These are phyloP conservation scores for Xylariaceae sp. DNA, from an alignment of 2,329 filamentous ascomycete species.

Conservation along the genomic window DNA sequence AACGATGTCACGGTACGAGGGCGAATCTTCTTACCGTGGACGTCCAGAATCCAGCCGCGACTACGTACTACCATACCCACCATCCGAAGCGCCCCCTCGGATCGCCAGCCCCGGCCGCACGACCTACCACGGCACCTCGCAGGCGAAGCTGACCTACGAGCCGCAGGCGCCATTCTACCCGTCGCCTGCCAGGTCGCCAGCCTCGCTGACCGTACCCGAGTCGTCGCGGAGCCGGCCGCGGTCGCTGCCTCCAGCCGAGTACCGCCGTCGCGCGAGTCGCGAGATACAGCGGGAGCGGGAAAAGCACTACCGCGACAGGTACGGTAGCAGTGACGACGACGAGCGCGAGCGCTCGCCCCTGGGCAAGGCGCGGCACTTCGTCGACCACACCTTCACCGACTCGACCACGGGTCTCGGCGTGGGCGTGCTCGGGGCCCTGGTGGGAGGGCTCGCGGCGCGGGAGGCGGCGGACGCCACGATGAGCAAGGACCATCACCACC, in stretches of 20 bases:
- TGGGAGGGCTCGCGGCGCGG: conserved; percentile 49
- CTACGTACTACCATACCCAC: conserved; percentile 11
- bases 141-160: conserved; percentile 31
- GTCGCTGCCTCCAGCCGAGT: conserved; percentile 18
- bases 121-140: conserved; percentile 14
- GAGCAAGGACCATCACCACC: conserved; percentile 29
- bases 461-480: conserved; percentile 30
- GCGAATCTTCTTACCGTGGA: conserved; percentile 14
- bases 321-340: not conserved
- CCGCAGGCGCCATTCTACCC: conserved; percentile 33
- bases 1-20: conserved; percentile 24
- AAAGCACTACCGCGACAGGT: conserved; percentile 21
- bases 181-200: conserved; percentile 15
- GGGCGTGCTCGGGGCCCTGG: conserved; percentile 48
- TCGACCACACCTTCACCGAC: conserved; percentile 44
- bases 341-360: conserved; percentile 29
- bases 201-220: not conserved
- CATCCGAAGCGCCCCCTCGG: not conserved
- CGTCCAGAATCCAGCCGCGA: conserved; percentile 9
- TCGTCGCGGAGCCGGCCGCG: conserved; percentile 19
- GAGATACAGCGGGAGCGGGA: conserved; percentile 5
- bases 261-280: not conserved
- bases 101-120: conserved; percentile 15
- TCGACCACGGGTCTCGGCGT: conserved; percentile 46
- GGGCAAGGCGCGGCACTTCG: conserved; percentile 32